Conservation (phyloP, 306 rosid genomes). For the Cucurbita maxima region DNA sequence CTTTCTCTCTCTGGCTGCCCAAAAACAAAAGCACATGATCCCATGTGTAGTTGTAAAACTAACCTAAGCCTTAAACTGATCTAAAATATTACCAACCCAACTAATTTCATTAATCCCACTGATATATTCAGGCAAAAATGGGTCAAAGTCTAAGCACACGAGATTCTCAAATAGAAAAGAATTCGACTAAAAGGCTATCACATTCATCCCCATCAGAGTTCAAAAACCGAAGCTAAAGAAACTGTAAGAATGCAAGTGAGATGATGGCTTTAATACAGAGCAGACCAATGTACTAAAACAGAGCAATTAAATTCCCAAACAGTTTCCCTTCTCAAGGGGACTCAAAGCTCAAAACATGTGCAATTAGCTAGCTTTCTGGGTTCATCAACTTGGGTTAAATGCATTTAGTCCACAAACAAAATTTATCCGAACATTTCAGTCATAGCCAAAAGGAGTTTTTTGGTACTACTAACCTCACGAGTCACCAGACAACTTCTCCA, state of each 20-base stretch:
- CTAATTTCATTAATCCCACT: neutral
- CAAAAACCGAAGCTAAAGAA: neutral
- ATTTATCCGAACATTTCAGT: neutral
- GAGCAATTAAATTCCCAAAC: neutral
- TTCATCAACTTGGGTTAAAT: neutral
- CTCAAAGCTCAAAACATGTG: neutral
- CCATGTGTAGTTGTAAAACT: slow-evolving; percentile 4
- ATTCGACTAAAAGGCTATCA: neutral
- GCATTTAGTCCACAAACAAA: neutral
- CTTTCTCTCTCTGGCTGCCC: neutral
- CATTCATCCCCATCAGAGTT: neutral
- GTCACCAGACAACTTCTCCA: slow-evolving; percentile 1
- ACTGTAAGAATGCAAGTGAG: neutral
- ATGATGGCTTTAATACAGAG: neutral
- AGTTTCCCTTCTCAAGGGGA: neutral
- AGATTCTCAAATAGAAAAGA: neutral
- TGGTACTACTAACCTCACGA: slow-evolving; percentile 2
- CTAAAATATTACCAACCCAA: neutral
- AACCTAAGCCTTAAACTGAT: slow-evolving; percentile 4
- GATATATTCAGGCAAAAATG: neutral
- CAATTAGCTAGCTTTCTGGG: neutral
- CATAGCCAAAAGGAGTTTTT: neutral
- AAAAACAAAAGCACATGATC: slow-evolving; percentile 7
- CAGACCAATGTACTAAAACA: neutral
- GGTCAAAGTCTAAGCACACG: neutral